Percentiles rank a stretch among this genome's conserved stretches.
These are phyloP conservation scores for Syzygium oleosum DNA, from an alignment of 345 rosid genomes.

Conservation along the genomic window DNA sequence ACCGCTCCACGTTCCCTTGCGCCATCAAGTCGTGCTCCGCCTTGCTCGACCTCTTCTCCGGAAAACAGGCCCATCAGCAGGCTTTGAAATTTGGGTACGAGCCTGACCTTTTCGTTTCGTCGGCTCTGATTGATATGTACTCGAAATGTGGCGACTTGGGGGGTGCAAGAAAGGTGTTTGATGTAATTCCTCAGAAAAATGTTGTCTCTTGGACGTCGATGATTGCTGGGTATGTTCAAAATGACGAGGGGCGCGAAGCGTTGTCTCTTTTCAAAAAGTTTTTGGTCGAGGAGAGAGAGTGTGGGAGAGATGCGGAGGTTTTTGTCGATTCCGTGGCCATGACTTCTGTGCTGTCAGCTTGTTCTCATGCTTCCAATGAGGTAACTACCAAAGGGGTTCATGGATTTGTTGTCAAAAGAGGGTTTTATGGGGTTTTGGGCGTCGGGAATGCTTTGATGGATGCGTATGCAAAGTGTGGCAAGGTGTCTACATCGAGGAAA, in stretches of 20 bases:
- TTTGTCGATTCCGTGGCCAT: slow-evolving; percentile 52
- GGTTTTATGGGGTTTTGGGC: slow-evolving; percentile 40
- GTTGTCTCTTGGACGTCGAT: slow-evolving; percentile 84
- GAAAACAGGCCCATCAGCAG: slow-evolving; percentile 78
- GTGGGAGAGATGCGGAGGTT: slow-evolving; percentile 7
- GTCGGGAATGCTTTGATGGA: slow-evolving; percentile 67
- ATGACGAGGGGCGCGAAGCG: slow-evolving; percentile 40
- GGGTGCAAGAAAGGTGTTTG: slow-evolving; percentile 64
- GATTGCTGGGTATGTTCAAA: slow-evolving; percentile 67
- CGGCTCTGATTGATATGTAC: slow-evolving; percentile 70
- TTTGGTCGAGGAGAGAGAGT: slow-evolving; percentile 36
- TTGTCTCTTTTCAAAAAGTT: slow-evolving; percentile 62
- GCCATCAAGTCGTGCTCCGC: slow-evolving; percentile 81
- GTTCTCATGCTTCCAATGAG: slow-evolving; percentile 42
- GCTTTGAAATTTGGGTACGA: slow-evolving; percentile 60
- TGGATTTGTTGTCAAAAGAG: slow-evolving; percentile 51
- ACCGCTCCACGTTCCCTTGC: slow-evolving; percentile 79
- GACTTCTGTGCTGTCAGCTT: slow-evolving; percentile 70
- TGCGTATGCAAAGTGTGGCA: slow-evolving; percentile 71
- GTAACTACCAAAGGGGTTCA: slow-evolving; percentile 54
- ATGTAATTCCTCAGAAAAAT: slow-evolving; percentile 62
- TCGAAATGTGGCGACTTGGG: slow-evolving; percentile 47
- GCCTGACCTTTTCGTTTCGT: slow-evolving; percentile 67
- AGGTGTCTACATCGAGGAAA: slow-evolving; percentile 37
- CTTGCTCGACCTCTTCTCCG: slow-evolving; percentile 58